Percentiles rank a stretch among this genome's conserved stretches.
These are phyloP conservation scores for Filobasidium floriforme DNA, from an alignment of 768 basidiomycete species.

Conservation along the genomic window DNA sequence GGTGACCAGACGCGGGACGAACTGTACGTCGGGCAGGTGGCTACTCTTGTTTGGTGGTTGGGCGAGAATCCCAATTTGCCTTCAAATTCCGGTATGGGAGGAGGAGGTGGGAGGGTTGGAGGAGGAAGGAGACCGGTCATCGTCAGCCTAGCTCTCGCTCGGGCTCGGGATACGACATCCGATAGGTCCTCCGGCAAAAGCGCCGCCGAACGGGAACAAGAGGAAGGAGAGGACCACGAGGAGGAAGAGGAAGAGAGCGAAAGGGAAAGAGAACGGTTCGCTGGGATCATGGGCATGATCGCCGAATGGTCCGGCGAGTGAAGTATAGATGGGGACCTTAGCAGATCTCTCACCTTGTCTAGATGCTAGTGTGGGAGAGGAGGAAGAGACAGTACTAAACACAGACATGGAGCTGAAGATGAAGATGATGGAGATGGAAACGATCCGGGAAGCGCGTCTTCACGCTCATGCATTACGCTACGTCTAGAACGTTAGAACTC, in stretches of 20 bases:
- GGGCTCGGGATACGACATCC: too few relatives aligned
- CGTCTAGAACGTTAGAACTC: too few relatives aligned
- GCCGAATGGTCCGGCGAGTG: neutral
- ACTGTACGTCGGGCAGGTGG: neutral
- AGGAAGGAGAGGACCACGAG: neutral
- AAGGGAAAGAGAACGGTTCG: neutral
- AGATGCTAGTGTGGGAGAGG: too few relatives aligned
- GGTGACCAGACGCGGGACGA: conserved; percentile 1
- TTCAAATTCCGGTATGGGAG: too few relatives aligned
- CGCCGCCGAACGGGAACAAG: neutral
- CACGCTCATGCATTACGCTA: too few relatives aligned
- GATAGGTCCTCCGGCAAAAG: neutral
- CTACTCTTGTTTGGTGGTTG: conserved; percentile 4
- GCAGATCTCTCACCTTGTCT: too few relatives aligned
- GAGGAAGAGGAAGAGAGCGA: neutral
- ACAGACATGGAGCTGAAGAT: too few relatives aligned
- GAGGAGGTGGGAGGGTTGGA: neutral
- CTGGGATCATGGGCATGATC: conserved; percentile 3
- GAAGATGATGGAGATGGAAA: too few relatives aligned
- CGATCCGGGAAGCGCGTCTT: too few relatives aligned
- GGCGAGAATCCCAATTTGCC: neutral
- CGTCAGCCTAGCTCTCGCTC: conserved; percentile 2
- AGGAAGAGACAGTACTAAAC: too few relatives aligned
- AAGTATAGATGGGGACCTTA: neutral
- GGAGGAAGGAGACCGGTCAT: conserved; percentile 6